Percentiles rank a stretch among this genome's conserved stretches.
Conservation (phyloP, 2,329 filamentous ascomycete genomes). For the Triangularia verruculosa region DNA sequence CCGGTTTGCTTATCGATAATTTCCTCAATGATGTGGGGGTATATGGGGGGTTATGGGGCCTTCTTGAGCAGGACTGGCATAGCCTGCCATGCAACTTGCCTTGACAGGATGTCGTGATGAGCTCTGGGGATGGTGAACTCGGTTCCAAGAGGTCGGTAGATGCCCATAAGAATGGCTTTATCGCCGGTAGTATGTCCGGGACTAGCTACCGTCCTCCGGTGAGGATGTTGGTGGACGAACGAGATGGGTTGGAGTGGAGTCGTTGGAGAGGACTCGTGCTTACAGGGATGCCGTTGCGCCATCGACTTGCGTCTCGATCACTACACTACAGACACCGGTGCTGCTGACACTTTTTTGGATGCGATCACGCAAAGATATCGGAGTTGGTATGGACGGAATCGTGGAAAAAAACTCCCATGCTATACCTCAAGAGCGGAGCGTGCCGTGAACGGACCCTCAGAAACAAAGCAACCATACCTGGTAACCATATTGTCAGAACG, state of each 20-base stretch:
- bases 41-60: neutral
- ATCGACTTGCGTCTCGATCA: slow-evolving; percentile 4
- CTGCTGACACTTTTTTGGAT: neutral
- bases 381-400: neutral
- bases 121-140: neutral
- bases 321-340: neutral
- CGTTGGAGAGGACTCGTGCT: slow-evolving; percentile 8
- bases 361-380: neutral
- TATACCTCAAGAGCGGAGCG: neutral
- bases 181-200: neutral
- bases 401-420: neutral
- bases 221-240: neutral
- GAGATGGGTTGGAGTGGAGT: neutral
- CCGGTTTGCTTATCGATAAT: neutral
- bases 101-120: neutral
- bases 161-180: neutral
- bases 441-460: neutral
- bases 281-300: slow-evolving; percentile 11
- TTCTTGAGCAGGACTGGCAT: neutral
- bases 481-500: neutral
- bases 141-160: neutral
- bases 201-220: neutral
- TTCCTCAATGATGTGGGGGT: neutral
- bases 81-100: too few relatives aligned
- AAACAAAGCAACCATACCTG: neutral